phyloP scores from a whole-genome alignment of 768 basidiomycete genomes.

The Leccinum subtestaceum region DNA sequence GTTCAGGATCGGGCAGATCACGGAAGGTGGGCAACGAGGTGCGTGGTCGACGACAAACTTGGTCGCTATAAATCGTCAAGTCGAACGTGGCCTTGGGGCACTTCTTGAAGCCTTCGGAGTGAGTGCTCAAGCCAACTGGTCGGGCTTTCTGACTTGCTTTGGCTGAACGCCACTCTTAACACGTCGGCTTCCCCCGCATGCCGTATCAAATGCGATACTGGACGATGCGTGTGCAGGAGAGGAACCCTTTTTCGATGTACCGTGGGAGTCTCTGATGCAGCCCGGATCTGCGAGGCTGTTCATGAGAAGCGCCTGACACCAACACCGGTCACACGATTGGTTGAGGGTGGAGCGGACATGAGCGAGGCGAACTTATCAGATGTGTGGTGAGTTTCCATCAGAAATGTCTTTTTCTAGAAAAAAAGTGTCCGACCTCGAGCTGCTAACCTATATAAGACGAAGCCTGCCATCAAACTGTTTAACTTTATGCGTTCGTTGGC shows the following conservation, averaged over 20 bases:
- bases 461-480: conserved; percentile 37
- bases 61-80: conserved; percentile 36
- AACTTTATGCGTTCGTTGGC: conserved; percentile 26
- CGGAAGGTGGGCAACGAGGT: conserved; percentile 32
- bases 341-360: conserved; percentile 6
- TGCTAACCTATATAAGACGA: neutral
- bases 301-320: conserved; percentile 8
- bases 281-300: conserved; percentile 18
- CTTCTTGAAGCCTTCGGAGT: conserved; percentile 31
- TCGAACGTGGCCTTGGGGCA: conserved; percentile 28
- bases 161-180: neutral
- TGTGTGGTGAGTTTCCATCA: conserved; percentile 29
- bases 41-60: conserved; percentile 36
- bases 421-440: conserved; percentile 33
- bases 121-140: conserved; percentile 3
- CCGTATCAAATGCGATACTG: conserved; percentile 25
- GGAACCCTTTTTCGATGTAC: conserved; percentile 16
- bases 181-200: conserved; percentile 30
- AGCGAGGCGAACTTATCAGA: conserved; percentile 23
- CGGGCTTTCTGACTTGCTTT: neutral
- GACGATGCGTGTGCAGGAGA: conserved; percentile 28
- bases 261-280: conserved; percentile 24
- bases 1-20: conserved; percentile 39
- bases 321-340: conserved; percentile 21
- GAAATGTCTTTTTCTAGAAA: conserved; percentile 21